These are phyloP conservation scores for Fremontodendron californicum DNA, from an alignment of 345 rosid genomes.

Conservation along the genomic window DNA sequence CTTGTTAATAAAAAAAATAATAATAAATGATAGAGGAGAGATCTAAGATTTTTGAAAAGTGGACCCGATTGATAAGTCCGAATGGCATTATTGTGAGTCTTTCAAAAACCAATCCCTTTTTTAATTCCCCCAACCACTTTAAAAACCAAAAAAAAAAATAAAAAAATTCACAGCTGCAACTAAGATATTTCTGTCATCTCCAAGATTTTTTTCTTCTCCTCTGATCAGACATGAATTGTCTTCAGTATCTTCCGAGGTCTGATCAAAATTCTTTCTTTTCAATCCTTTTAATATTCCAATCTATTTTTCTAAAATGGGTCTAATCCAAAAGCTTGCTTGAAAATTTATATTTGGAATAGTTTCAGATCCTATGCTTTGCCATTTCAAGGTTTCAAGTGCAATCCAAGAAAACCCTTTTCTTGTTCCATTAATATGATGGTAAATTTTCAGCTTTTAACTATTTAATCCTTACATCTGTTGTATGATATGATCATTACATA, in stretches of 20 bases:
- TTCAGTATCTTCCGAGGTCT: conserved; percentile 65
- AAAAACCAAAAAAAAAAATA: neutral
- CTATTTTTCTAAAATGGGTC: neutral
- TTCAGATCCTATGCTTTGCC: conserved; percentile 57
- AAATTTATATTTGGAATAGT: neutral
- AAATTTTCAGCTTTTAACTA: neutral
- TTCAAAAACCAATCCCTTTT: neutral
- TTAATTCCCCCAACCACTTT: neutral
- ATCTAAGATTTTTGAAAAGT: too few species aligned
- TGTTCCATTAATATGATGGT: conserved; percentile 35
- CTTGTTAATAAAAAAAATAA: too few species aligned
- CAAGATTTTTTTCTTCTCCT: conserved; percentile 6
- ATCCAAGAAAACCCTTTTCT: conserved; percentile 32
- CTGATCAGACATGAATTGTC: conserved; percentile 48
- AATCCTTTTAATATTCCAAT: neutral
- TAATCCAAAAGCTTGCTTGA: neutral
- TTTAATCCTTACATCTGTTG: neutral
- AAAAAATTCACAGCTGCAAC: neutral
- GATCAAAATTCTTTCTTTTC: neutral
- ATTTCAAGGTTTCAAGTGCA: conserved; percentile 35
- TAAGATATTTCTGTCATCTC: neutral
- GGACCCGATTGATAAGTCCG: neutral
- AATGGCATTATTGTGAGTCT: conserved; percentile 6
- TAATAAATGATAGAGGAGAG: too few species aligned
- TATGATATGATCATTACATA: neutral